A percentile compares a stretch with the other conserved stretches of the same genome.
Evolutionary conservation across 495 filamentous ascomycete genomes (phyloP).

Genomic region (Collariella sp.): DNA sequence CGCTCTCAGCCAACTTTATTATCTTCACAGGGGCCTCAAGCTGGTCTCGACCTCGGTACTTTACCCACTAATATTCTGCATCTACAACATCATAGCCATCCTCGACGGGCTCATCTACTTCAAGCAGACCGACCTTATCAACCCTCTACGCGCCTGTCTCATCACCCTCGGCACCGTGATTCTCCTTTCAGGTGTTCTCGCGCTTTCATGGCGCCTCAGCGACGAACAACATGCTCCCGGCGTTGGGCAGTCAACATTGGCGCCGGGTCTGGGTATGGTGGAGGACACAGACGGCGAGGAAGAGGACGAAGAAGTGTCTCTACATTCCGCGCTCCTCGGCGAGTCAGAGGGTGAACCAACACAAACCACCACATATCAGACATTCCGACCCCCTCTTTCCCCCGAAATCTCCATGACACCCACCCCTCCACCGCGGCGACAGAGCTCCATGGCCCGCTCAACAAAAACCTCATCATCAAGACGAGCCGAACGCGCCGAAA

Average conservation of each 20-base stretch:
- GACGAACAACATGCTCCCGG: conserved; percentile 55
- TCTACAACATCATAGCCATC: conserved; percentile 99
- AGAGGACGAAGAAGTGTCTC: conserved; percentile 33
- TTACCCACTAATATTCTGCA: conserved; percentile 97
- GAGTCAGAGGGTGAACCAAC: conserved; percentile 30
- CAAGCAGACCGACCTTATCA: conserved; percentile 71
- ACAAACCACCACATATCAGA: conserved; percentile 36
- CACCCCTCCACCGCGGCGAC: conserved; percentile 11
- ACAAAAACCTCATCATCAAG: conserved; percentile 32
- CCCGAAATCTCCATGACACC: background rate
- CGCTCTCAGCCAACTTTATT: conserved; percentile 88
- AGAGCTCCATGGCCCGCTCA: conserved; percentile 20
- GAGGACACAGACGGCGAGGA: conserved; percentile 55
- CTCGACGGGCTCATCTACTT: conserved; percentile 97
- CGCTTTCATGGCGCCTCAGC: conserved; percentile 87
- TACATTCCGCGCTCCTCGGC: conserved; percentile 31
- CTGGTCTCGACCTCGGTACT: conserved; percentile 91
- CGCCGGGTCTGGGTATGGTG: conserved; percentile 62
- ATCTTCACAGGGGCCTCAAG: conserved; percentile 86
- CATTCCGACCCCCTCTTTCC: conserved; percentile 28
- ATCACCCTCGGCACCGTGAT: conserved; percentile 83
- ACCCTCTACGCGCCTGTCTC: conserved; percentile 64
- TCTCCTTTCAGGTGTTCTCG: conserved; percentile 78
- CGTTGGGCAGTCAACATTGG: conserved; percentile 52
- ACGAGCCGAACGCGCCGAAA: conserved; percentile 53